These are phyloP conservation scores for Mollisia scopiformis DNA, from an alignment of 2,329 filamentous ascomycete genomes.

Conservation along the genomic window DNA sequence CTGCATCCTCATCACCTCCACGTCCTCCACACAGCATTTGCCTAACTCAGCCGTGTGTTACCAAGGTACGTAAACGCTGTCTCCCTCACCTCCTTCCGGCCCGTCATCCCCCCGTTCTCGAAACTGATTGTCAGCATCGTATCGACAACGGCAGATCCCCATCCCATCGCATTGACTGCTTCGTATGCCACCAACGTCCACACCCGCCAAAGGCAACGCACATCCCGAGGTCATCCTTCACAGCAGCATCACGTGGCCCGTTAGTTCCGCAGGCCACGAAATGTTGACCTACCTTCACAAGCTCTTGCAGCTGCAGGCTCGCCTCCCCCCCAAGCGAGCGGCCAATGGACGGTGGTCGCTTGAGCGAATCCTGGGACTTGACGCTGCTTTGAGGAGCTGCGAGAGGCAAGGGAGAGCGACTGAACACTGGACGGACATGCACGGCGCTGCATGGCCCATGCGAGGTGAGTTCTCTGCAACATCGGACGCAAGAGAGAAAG, in stretches of 20 bases:
- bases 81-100: background rate
- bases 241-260: background rate
- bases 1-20: background rate
- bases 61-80: background rate
- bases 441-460: background rate
- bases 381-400: background rate
- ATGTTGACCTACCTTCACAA: background rate
- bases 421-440: background rate
- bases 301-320: background rate
- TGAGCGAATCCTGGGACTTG: background rate
- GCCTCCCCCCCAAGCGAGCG: background rate
- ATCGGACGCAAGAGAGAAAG: background rate
- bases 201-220: too few relatives aligned
- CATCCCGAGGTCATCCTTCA: background rate
- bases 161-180: background rate
- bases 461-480: background rate
- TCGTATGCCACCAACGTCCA: background rate
- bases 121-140: background rate
- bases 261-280: background rate
- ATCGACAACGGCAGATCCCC: background rate
- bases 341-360: background rate
- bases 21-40: background rate
- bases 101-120: background rate
- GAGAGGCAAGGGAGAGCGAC: background rate
- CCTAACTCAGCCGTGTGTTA: background rate